These are phyloP conservation scores for Sphaerostilbella broomeana DNA, from an alignment of 2,329 filamentous ascomycete species.

Conservation along the genomic window DNA sequence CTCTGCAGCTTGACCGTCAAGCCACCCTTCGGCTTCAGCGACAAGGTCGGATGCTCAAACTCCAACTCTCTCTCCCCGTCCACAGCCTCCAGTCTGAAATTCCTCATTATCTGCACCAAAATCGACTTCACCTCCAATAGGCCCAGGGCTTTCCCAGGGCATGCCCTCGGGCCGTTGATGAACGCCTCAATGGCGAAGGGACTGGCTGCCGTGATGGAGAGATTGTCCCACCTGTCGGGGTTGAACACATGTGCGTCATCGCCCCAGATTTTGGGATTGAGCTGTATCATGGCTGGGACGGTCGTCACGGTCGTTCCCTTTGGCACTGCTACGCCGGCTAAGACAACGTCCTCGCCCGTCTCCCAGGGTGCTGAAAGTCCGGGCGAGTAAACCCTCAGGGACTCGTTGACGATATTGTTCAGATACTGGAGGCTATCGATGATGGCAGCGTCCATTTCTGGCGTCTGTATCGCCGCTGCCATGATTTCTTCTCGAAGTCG, in stretches of 20 bases:
- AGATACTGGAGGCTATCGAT: slow-evolving; percentile 31
- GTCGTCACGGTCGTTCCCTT: slow-evolving; percentile 34
- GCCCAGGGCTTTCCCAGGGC: slow-evolving; percentile 32
- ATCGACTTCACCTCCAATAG: slow-evolving; percentile 33
- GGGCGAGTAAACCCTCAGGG: slow-evolving; percentile 36
- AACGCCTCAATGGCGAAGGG: slow-evolving; percentile 31
- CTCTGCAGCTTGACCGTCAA: not conserved
- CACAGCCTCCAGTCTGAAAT: slow-evolving; percentile 20
- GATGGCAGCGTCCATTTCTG: slow-evolving; percentile 4
- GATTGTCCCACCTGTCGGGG: slow-evolving; percentile 33
- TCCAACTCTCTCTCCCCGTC: slow-evolving; percentile 19
- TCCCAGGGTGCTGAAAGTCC: slow-evolving; percentile 27
- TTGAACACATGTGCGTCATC: slow-evolving; percentile 27
- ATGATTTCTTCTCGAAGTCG: slow-evolving; percentile 34
- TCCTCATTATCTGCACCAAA: slow-evolving; percentile 26
- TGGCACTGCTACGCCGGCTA: slow-evolving; percentile 31
- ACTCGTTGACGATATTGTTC: slow-evolving; percentile 38
- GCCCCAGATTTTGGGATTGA: slow-evolving; percentile 33
- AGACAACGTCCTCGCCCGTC: slow-evolving; percentile 26
- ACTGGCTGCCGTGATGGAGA: slow-evolving; percentile 19
- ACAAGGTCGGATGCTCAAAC: slow-evolving; percentile 20
- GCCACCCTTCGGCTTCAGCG: slow-evolving; percentile 21
- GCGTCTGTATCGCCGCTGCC: not conserved
- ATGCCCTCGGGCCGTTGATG: slow-evolving; percentile 31
- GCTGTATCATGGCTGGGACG: slow-evolving; percentile 30